Evolutionary conservation across 192 early-diverging fungal genomes (phyloP).

Genomic region (Coemansia sp.): DNA sequence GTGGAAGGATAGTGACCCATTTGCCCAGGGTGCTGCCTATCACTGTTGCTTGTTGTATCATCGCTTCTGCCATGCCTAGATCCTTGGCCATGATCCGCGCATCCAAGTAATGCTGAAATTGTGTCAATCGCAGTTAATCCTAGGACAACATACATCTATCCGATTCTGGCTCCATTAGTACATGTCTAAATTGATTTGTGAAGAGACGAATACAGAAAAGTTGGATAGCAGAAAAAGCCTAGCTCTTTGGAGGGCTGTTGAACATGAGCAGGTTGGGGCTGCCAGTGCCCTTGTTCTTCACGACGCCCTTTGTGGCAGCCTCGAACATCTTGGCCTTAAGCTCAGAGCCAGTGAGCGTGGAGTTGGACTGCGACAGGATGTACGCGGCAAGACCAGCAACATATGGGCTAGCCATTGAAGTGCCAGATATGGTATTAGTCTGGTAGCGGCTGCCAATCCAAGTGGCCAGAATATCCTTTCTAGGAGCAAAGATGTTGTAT

Average conservation of each 20-base stretch:
- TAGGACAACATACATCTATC: too few species aligned
- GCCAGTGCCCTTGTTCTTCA: constrained; percentile 57
- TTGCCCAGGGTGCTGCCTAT: too few species aligned
- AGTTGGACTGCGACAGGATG: constrained; percentile 56
- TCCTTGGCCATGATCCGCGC: too few species aligned
- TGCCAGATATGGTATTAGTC: constrained; percentile 90
- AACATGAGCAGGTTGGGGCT: constrained; percentile 74
- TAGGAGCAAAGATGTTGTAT: constrained; percentile 95
- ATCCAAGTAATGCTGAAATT: too few species aligned
- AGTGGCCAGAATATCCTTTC: constrained; percentile 79
- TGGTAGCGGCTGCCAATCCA: constrained; percentile 73
- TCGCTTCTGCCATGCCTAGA: too few species aligned
- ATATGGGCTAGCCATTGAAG: constrained; percentile 94
- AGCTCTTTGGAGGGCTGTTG: constrained; percentile 59
- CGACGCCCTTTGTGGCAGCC: constrained; percentile 61
- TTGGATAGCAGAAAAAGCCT: too few species aligned
- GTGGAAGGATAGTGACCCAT: too few species aligned
- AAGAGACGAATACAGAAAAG: too few species aligned
- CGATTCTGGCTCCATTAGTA: too few species aligned
- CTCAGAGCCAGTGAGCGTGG: constrained; percentile 58
- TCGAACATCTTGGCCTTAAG: constrained; percentile 69
- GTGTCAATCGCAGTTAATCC: too few species aligned
- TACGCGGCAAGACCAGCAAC: constrained; percentile 86
- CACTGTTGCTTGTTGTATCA: too few species aligned
- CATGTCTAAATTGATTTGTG: too few species aligned